phyloP scores from a whole-genome alignment of 192 early-diverging fungal species.

The Umbelopsis ramanniana region DNA sequence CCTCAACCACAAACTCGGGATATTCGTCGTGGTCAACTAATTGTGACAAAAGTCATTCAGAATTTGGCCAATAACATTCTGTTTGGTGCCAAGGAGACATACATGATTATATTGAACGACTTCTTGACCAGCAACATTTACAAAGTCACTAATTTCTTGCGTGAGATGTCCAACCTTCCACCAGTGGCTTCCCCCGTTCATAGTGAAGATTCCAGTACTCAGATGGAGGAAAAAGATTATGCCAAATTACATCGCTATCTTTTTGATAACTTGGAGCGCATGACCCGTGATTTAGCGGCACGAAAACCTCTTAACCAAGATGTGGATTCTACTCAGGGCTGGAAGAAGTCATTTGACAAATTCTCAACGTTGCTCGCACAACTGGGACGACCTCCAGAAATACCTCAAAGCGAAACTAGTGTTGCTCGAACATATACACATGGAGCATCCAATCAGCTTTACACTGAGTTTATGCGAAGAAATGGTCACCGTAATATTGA shows the following conservation, averaged over 20 bases:
- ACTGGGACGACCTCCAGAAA: slow-evolving; percentile 84
- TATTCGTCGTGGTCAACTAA: slow-evolving; percentile 82
- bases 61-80: slow-evolving; percentile 95
- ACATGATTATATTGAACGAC: slow-evolving; percentile 91
- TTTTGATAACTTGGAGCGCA: slow-evolving; percentile 70
- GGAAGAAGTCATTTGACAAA: slow-evolving; percentile 76
- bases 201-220: not conserved
- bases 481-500: slow-evolving; percentile 70
- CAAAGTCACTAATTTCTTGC: slow-evolving; percentile 79
- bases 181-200: not conserved
- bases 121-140: slow-evolving; percentile 84
- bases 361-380: slow-evolving; percentile 85
- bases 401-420: slow-evolving; percentile 53
- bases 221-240: slow-evolving; percentile 43
- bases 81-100: slow-evolving; percentile 95
- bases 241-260: slow-evolving; percentile 62
- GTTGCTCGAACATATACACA: slow-evolving; percentile 52
- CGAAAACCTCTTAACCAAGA: slow-evolving; percentile 48
- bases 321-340: slow-evolving; percentile 46
- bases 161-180: slow-evolving; percentile 67
- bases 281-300: slow-evolving; percentile 65
- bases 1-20: slow-evolving; percentile 66
- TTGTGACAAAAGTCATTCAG: slow-evolving; percentile 95
- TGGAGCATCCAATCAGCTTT: slow-evolving; percentile 52
- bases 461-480: slow-evolving; percentile 73